A percentile compares a stretch with the other conserved stretches of the same genome.
Evolutionary conservation across 78 protist genomes (phyloP).

Genomic region (Dictyostelium brefeldianum): DNA sequence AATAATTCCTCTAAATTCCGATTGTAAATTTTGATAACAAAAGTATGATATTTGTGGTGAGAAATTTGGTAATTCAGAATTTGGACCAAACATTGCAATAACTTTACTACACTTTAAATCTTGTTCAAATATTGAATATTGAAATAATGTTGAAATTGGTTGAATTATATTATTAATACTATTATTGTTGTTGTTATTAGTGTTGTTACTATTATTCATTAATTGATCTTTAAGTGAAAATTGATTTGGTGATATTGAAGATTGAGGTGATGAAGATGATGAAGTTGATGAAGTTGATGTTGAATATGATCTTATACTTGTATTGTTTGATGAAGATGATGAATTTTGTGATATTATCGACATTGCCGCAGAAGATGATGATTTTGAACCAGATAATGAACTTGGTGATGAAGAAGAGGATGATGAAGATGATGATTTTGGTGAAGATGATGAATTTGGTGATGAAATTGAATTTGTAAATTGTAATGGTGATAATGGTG

Average conservation of each 20-base stretch:
- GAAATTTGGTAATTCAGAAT: neutral
- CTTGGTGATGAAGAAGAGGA: neutral
- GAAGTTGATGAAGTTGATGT: neutral
- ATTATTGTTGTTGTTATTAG: too few species aligned
- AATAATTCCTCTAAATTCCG: neutral
- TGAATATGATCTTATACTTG: neutral
- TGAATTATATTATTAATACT: neutral
- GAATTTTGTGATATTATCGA: neutral
- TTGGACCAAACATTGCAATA: neutral
- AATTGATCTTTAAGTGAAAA: too few species aligned
- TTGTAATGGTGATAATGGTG: too few species aligned
- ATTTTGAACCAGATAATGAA: neutral
- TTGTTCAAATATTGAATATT: neutral
- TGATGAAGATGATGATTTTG: neutral
- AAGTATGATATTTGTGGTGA: neutral
- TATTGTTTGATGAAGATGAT: neutral
- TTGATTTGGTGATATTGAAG: too few species aligned
- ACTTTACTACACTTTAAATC: neutral
- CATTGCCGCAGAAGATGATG: neutral
- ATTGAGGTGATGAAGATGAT: neutral
- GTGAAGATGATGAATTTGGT: neutral
- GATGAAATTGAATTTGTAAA: too few species aligned
- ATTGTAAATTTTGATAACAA: neutral
- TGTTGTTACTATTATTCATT: neutral
- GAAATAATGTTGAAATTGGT: neutral